phyloP scores from a whole-genome alignment of 2,329 filamentous ascomycete species.

The Hymenoscyphus scutula region DNA sequence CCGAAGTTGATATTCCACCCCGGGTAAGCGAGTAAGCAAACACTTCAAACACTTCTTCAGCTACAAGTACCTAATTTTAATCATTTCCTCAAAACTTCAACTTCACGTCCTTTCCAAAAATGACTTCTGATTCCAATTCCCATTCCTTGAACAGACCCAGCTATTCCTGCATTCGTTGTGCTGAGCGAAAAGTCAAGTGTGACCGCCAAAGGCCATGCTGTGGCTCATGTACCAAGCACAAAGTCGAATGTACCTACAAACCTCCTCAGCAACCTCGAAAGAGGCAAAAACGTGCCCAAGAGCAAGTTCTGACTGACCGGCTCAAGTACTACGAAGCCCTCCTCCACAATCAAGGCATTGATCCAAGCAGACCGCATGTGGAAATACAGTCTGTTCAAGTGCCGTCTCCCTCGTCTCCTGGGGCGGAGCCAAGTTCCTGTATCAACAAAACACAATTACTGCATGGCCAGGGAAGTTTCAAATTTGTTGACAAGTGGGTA shows the following conservation, averaged over 20 bases:
- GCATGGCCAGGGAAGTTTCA: no score
- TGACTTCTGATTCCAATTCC: no score
- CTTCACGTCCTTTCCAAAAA: no score
- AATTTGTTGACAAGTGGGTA: conserved; percentile 16
- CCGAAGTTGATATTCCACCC: no score
- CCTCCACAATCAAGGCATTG: conserved; percentile 26
- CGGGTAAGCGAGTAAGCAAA: no score
- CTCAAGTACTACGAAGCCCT: conserved; percentile 30
- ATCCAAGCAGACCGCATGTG: conserved; percentile 13
- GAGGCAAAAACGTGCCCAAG: conserved; percentile 29
- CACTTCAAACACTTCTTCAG: no score
- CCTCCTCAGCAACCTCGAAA: conserved; percentile 22
- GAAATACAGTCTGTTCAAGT: neutral
- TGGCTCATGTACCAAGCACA: conserved; percentile 29
- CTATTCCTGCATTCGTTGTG: no score
- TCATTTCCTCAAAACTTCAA: no score
- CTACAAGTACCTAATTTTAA: no score
- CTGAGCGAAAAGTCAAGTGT: conserved; percentile 31
- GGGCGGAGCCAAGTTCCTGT: neutral
- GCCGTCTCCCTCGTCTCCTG: neutral
- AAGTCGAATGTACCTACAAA: conserved; percentile 26
- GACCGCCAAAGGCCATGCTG: conserved; percentile 29
- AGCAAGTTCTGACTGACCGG: conserved; percentile 29
- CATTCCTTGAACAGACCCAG: no score
- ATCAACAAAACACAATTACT: conserved; percentile 3